phyloP scores from a whole-genome alignment of 306 rosid species.

The Vachellia pachyceras region DNA sequence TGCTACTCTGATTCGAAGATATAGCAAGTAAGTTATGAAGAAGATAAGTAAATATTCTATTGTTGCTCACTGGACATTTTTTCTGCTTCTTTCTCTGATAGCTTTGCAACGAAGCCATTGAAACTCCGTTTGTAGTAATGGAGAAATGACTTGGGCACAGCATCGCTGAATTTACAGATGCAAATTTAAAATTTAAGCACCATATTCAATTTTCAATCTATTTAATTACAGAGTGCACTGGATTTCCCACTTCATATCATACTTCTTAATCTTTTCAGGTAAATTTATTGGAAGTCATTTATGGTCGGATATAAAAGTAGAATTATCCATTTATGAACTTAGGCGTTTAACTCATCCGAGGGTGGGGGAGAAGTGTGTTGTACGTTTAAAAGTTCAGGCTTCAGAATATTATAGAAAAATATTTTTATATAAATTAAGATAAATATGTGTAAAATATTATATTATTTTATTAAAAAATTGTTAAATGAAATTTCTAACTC shows the following conservation, averaged over 20 bases:
- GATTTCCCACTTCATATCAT: no score
- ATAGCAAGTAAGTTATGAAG: not conserved
- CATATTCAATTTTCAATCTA: no score
- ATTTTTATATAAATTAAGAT: no score
- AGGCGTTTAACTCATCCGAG: no score
- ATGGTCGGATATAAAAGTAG: not conserved
- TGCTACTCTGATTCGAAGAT: not conserved
- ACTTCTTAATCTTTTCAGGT: not conserved
- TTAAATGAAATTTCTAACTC: no score
- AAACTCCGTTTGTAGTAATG: conserved; percentile 54
- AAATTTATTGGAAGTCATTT: not conserved
- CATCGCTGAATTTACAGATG: conserved; percentile 20
- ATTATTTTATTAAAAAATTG: no score
- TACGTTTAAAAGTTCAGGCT: not conserved
- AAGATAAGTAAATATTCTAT: not conserved
- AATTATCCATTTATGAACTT: not conserved
- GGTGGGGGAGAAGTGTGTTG: no score
- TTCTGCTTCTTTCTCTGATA: conserved; percentile 47
- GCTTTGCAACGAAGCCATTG: conserved; percentile 48
- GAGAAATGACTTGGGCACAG: conserved; percentile 32
- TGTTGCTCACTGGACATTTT: conserved; percentile 39
- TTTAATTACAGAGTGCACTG: no score
- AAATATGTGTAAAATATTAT: no score
- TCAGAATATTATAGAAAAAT: no score
- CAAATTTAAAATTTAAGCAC: not conserved